phyloP scores from a whole-genome alignment of 169 alveolate genomes.

The Plasmodium reichenowi region DNA sequence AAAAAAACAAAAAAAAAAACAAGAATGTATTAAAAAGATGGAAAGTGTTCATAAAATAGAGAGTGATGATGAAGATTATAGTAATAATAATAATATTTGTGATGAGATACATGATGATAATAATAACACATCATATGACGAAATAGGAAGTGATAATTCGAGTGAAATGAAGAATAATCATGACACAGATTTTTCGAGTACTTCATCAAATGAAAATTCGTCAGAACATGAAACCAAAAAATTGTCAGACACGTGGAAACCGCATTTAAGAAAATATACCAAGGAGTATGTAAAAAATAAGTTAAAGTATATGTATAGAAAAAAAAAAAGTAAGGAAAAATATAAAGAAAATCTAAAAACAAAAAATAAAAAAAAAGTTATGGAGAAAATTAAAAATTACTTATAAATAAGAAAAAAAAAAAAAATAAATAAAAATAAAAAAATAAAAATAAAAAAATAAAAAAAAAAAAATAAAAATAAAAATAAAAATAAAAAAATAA shows the following conservation, averaged over 20 bases:
- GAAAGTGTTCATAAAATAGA: neutral
- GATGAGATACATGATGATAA: neutral
- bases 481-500: too few species aligned
- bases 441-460: neutral
- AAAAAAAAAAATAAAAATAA: too few species aligned
- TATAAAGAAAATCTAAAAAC: constrained; percentile 72
- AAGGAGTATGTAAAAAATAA: constrained; percentile 61
- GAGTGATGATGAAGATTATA: neutral
- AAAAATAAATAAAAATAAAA: neutral
- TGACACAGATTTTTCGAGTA: constrained; percentile 35
- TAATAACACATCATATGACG: neutral
- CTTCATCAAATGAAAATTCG: neutral
- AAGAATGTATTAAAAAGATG: neutral
- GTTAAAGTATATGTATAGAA: constrained; percentile 55
- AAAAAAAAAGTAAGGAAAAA: constrained; percentile 62
- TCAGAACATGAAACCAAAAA: constrained; percentile 30
- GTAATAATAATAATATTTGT: neutral
- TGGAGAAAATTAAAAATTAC: constrained; percentile 66
- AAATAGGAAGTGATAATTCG: neutral
- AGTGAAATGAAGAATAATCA: neutral
- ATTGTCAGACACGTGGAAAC: constrained; percentile 68
- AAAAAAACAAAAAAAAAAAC: neutral
- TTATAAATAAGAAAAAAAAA: neutral
- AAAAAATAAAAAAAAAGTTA: constrained; percentile 64
- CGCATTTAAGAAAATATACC: constrained; percentile 61